Conservation (phyloP, 306 rosid genomes). For the Glycine tomentella region DNA sequence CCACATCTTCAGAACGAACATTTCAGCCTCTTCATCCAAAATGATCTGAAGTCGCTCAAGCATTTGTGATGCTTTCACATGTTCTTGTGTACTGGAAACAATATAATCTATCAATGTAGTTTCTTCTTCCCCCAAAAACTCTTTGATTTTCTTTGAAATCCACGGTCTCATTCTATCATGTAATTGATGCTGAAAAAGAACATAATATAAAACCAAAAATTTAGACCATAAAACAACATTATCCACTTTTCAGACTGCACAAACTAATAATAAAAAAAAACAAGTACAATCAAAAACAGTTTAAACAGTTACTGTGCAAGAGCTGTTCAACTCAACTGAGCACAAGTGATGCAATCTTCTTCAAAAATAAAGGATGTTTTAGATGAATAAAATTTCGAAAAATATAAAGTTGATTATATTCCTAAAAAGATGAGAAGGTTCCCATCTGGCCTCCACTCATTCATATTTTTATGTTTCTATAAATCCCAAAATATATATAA, state of each 20-base stretch:
- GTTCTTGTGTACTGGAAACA: slow-evolving; percentile 92
- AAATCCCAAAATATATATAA: neutral
- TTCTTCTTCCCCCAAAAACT: slow-evolving; percentile 97
- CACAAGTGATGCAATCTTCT: neutral
- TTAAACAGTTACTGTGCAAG: slow-evolving; percentile 6
- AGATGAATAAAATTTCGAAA: slow-evolving; percentile 17
- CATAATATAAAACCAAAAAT: slow-evolving; percentile 7
- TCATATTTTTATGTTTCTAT: neutral
- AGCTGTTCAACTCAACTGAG: slow-evolving; percentile 19
- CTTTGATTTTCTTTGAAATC: slow-evolving; percentile 93
- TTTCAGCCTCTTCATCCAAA: slow-evolving; percentile 98
- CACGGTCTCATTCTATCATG: slow-evolving; percentile 99
- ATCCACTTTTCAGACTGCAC: slow-evolving; percentile 21
- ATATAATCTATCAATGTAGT: slow-evolving; percentile 91
- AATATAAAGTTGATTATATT: neutral
- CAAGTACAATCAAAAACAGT: slow-evolving; percentile 3
- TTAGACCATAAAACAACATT: slow-evolving; percentile 34
- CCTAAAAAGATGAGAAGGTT: slow-evolving; percentile 13
- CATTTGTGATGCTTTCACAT: slow-evolving; percentile 94
- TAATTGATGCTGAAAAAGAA: slow-evolving; percentile 71
- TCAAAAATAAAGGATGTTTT: neutral
- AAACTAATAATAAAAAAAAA: slow-evolving; percentile 21
- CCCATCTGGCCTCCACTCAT: neutral
- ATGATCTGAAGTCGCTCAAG: slow-evolving; percentile 92
- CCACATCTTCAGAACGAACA: slow-evolving; percentile 99